A percentile compares a stretch with the other conserved stretches of the same genome.
phyloP scores from a whole-genome alignment of 345 rosid genomes.

The Pugionium cornutum region DNA sequence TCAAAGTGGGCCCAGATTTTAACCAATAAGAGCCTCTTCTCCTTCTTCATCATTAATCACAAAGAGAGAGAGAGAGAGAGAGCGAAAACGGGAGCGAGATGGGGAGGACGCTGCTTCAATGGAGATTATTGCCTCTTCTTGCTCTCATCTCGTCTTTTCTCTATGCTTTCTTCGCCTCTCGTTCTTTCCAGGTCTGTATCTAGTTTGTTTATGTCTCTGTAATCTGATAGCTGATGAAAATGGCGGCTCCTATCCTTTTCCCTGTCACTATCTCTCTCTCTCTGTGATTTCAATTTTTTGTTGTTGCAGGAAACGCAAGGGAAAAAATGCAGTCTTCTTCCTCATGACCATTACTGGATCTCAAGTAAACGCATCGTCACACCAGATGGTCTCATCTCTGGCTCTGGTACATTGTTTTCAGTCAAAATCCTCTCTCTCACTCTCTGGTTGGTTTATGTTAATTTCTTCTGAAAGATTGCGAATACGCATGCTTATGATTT shows the following conservation, averaged over 20 bases:
- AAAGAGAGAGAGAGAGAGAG: constrained; percentile 1
- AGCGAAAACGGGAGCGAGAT: not conserved
- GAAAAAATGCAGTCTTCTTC: constrained; percentile 70
- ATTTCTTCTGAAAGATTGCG: not conserved
- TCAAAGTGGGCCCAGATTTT: constrained; percentile 13
- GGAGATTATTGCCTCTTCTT: constrained; percentile 58
- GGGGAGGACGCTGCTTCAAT: constrained; percentile 48
- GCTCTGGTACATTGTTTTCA: constrained; percentile 59
- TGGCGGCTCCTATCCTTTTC: constrained; percentile 21
- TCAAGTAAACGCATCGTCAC: constrained; percentile 74
- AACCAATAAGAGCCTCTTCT: constrained; percentile 31
- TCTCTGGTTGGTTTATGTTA: not conserved
- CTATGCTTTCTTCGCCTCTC: constrained; percentile 46
- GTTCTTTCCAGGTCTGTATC: constrained; percentile 49
- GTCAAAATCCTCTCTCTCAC: not conserved
- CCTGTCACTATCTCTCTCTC: not conserved
- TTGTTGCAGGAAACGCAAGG: constrained; percentile 43
- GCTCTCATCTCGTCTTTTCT: constrained; percentile 52
- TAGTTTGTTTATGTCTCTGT: not conserved
- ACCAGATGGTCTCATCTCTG: constrained; percentile 64
- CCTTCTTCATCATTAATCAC: constrained; percentile 16
- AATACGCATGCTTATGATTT: constrained; percentile 4
- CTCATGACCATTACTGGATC: constrained; percentile 68
- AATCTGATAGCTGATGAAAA: constrained; percentile 14
- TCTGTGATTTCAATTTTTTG: constrained; percentile 19